Base-by-base conservation (phyloP, 225 moss, liverwort and hornwort species). In the Physcomitrium patens region DNA sequence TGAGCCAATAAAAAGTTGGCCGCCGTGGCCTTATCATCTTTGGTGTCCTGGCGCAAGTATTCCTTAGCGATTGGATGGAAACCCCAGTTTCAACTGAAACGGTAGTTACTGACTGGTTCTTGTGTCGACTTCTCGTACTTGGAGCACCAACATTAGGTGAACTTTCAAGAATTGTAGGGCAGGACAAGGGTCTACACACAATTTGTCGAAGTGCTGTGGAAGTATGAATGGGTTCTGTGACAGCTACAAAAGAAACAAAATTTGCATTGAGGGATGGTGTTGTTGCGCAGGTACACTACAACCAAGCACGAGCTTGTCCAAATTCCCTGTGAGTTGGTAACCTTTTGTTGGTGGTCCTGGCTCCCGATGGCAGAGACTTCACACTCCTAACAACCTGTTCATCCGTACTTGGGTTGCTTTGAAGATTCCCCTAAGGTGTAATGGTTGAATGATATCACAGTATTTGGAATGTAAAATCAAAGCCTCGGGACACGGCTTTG, bases 51-150 rank as follows among this genome's bases (percentile, higher is more conserved):
- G 13, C 27, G 46, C 14, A 47, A 67, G 66, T 47, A 20, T 31
- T 46, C 57, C 45, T 26, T 65, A 24, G 24, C 44, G n/a, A 67
- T 58, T 66, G 66, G 75, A 75, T 19, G n/a, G 67, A 48, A 67
- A 75, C 48, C 55, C 54, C 14, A 63, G 52, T 63, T 72, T 18
- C 3, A 57, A 44, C 15, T 44, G 6, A 27, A 70, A 44, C 48
- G 28, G 19, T 73, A 23, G 12, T 24, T 54, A 16, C 44, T 26
- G 13, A 74, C 13, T 55, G 55, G 55, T 27, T 55, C 13, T 54
- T 17, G 27, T 46, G 67, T 58, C 57, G 0, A 10, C 13, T 58
- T 67, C 58, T 28, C 31, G 45, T 24, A 46, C 24, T 3, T 20
- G 23, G 24, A 70, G 58, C 16, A 58, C 58, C 45, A 70, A 70